phyloP scores from a whole-genome alignment of 2,329 filamentous ascomycete species.

The Pezicula rhizophila region DNA sequence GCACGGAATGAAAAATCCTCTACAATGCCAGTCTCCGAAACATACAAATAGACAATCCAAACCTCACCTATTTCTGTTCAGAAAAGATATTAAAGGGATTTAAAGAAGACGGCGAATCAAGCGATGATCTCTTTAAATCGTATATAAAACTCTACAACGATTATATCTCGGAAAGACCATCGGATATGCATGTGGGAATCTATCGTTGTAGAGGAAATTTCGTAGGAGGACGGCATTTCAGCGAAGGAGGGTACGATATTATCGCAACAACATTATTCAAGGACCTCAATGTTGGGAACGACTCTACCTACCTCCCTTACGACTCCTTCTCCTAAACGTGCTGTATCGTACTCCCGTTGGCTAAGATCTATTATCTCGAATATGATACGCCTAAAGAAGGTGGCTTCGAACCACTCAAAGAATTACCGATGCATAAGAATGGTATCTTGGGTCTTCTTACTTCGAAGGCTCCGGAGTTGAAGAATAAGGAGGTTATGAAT shows the following conservation, averaged over 20 bases:
- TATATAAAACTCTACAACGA: constrained; percentile 77
- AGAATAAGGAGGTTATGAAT: constrained; percentile 59
- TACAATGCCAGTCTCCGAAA: constrained; percentile 47
- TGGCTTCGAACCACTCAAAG: constrained; percentile 58
- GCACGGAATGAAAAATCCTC: constrained; percentile 43
- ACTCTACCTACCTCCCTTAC: too few relatives aligned
- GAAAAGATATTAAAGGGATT: constrained; percentile 66
- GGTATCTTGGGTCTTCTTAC: constrained; percentile 60
- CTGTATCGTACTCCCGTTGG: too few relatives aligned
- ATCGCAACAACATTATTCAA: constrained; percentile 62
- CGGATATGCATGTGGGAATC: constrained; percentile 70
- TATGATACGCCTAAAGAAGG: constrained; percentile 61
- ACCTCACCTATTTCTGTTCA: constrained; percentile 67
- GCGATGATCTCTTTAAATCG: constrained; percentile 65
- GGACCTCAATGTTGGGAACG: too few relatives aligned
- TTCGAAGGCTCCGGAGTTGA: constrained; percentile 55
- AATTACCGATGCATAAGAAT: constrained; percentile 54
- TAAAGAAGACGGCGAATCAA: constrained; percentile 61
- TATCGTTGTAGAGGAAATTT: constrained; percentile 70
- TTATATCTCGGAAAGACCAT: constrained; percentile 54
- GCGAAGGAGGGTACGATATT: constrained; percentile 60
- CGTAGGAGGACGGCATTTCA: constrained; percentile 59
- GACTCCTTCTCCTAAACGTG: too few relatives aligned
- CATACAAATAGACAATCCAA: constrained; percentile 50
- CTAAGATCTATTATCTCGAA: constrained; percentile 52